These are phyloP conservation scores for Trichomonas gallinae DNA, from an alignment of 208 protist species.

Conservation along the genomic window DNA sequence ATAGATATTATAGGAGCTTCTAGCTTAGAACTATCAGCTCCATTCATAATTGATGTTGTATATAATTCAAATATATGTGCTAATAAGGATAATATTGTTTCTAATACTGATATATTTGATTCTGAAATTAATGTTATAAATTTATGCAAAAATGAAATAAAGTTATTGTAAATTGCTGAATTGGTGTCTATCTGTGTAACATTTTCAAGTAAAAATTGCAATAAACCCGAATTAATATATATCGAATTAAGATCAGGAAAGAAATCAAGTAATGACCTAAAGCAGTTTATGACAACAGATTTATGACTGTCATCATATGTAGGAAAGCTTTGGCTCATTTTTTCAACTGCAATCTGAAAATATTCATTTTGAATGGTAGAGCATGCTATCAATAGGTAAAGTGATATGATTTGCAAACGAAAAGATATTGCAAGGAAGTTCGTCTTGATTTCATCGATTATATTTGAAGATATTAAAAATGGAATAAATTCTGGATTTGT, in stretches of 20 bases:
- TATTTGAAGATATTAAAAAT: background rate
- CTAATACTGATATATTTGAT: background rate
- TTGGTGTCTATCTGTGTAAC: background rate
- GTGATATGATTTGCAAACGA: background rate
- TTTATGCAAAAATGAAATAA: background rate
- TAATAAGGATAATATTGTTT: background rate
- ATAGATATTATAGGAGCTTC: too few species aligned
- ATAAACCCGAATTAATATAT: background rate
- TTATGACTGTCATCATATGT: background rate
- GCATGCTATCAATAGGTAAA: background rate
- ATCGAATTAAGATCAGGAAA: background rate
- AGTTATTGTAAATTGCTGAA: background rate
- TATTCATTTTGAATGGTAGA: background rate
- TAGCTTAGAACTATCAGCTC: too few species aligned
- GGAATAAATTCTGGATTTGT: background rate
- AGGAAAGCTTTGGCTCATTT: background rate
- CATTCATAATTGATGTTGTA: background rate
- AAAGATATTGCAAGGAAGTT: background rate
- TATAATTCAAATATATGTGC: background rate
- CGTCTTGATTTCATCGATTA: background rate
- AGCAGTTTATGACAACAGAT: background rate
- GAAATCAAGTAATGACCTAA: background rate
- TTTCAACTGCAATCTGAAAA: background rate
- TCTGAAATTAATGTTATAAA: background rate
- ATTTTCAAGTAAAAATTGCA: background rate